Base-by-base conservation (phyloP, 2,329 filamentous ascomycete species). In the Fusarium abutilonis region DNA sequence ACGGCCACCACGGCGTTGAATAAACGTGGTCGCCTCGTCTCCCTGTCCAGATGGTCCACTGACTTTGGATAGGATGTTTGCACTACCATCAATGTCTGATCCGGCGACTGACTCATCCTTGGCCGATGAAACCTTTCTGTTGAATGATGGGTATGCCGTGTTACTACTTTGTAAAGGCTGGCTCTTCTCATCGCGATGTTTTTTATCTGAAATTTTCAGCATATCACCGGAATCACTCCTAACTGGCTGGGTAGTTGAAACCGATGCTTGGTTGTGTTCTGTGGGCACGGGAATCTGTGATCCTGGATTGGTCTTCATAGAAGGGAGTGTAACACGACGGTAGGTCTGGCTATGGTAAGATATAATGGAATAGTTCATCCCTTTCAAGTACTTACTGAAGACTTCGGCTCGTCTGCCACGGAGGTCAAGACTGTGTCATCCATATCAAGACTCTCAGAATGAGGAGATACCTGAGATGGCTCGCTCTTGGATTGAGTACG, bases 401-500 rank as follows among this genome's bases (percentile, higher is more conserved):
- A 49, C 15, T 17, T 47, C 28, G 63, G 52, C 43, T 65, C 51
- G 36, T 60, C 58, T 13, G 26, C 26, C 8, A 45, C 47, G 7
- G 39, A 23, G 15, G 26, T 34, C 11, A 56, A 39, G 19, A 17
- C 42, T 10, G 23, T n/a, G n/a, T 45, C 31, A 9, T 64, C 60
- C 15, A 42, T 31, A 9, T 55, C 59, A 23, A 44, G 36, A 15
- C 32, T 56, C n/a, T 73, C 72, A 7, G 66, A 53, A 8, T 64
- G 63, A 38, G 70, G 60, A 2, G 67, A 68, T 10, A 46, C 48
- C 13, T 73, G 69, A 2, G 66, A 70, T 29, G 79, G 79, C 65
- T 83, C 80, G 59, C 80, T 83, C 66, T 78, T 82, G 42, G 79
- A 82, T 56, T 82, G 77, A 19, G 78, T 72, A 34, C 79, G 75